Evolutionary conservation across 208 protist species (phyloP).

Genomic region (Tritrichomonas foetus): DNA sequence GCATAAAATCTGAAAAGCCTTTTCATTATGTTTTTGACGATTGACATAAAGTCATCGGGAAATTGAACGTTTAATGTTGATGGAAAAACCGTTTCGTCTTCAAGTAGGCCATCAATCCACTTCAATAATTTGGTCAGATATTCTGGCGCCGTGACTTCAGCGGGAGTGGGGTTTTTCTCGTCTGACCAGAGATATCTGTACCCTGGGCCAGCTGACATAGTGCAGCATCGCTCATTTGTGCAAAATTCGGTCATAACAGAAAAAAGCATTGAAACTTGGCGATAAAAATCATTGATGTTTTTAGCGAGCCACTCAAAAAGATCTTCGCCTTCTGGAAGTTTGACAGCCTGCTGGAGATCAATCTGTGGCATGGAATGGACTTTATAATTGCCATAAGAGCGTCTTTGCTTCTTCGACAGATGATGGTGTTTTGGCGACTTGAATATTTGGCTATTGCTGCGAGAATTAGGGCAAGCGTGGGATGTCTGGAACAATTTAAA

Average conservation of each 20-base stretch:
- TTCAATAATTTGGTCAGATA: not conserved
- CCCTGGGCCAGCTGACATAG: not conserved
- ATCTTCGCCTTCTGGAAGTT: conserved; percentile 7
- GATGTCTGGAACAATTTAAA: no score
- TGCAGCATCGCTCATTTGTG: not conserved
- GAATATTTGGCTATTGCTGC: no score
- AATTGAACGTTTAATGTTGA: conserved; percentile 54
- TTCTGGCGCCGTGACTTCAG: not conserved
- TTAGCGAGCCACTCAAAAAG: not conserved
- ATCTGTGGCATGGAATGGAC: no score
- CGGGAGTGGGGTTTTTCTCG: not conserved
- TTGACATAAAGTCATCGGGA: conserved; percentile 65
- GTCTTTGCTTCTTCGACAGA: no score
- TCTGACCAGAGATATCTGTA: not conserved
- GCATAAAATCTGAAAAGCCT: conserved; percentile 95
- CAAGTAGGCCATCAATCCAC: not conserved
- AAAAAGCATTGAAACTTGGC: conserved; percentile 8
- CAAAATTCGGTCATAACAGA: not conserved
- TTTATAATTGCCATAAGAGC: no score
- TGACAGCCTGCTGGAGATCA: not conserved
- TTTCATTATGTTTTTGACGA: conserved; percentile 88
- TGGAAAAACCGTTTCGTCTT: conserved; percentile 36
- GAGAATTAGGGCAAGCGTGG: no score
- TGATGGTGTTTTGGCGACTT: no score
- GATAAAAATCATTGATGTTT: not conserved